Percentiles rank a stretch among this genome's conserved stretches.
These are phyloP conservation scores for Penicillium salamii DNA, from an alignment of 495 filamentous ascomycete genomes.

Conservation along the genomic window DNA sequence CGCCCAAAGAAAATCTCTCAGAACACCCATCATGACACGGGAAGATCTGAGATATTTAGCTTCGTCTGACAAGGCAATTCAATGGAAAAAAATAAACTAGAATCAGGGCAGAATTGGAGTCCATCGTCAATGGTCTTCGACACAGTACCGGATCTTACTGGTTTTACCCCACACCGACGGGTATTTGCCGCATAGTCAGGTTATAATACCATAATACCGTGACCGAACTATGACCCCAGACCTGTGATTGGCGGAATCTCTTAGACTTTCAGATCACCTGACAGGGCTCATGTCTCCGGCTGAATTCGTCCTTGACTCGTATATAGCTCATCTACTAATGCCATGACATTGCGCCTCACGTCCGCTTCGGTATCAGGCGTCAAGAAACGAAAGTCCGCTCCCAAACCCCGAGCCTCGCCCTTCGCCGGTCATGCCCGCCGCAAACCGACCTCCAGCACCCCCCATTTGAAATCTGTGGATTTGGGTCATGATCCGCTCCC, in stretches of 20 bases:
- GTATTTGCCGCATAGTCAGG: neutral
- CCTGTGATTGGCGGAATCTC: conserved; percentile 19
- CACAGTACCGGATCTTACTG: conserved; percentile 12
- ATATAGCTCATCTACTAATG: conserved; percentile 7
- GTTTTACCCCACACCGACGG: neutral
- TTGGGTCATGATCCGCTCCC: conserved; percentile 41
- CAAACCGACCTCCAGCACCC: conserved; percentile 46
- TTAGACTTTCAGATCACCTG: conserved; percentile 7
- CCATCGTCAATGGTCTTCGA: conserved; percentile 4
- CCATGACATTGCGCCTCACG: conserved; percentile 46
- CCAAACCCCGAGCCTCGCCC: conserved; percentile 37
- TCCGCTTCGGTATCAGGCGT: conserved; percentile 45
- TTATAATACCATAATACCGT: conserved; percentile 13
- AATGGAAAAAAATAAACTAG: neutral
- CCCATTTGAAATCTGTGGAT: conserved; percentile 35
- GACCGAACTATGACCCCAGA: conserved; percentile 11
- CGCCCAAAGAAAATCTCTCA: neutral
- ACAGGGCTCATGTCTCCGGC: conserved; percentile 15
- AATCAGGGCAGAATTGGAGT: neutral
- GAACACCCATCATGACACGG: neutral
- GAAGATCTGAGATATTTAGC: neutral
- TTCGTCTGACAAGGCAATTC: neutral
- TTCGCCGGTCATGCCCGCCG: conserved; percentile 55
- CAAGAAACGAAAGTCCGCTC: conserved; percentile 33
- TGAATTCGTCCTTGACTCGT: neutral